Evolutionary conservation across 495 filamentous ascomycete species (phyloP), one percentile per base, ranked within the genome.

Genomic region (Daldinia bambusicola): DNA sequence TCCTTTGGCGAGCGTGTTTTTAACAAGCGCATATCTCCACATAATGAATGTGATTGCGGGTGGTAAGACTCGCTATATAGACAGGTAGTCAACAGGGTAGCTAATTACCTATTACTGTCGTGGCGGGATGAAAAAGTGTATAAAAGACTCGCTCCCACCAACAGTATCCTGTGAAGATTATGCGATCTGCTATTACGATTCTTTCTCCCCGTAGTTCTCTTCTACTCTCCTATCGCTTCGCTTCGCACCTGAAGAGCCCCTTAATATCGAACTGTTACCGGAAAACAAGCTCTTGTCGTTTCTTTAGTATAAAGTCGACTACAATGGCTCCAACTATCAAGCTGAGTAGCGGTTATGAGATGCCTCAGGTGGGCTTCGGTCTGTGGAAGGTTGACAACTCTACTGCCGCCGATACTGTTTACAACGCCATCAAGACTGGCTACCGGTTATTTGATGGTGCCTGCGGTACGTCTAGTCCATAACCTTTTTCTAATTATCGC

Each of bases 361-460:
- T 97, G 93, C 93, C 93, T 76, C 86, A 92, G 77, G 92, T 97
- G 76, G 93, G 93, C 79, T 86, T 87, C 75, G 89, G 89, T 66
- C 86, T 96, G 53, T 97, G 93, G 93, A 97, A 95, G 84, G 91
- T 96, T 72, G 89, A 89, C 81, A 93, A 91, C 67, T 86, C 88
- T 38, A 90, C 88, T 56, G 89, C 87, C 76, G 88, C 93, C 74
- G 90, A 95, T 74, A 89, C 87, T 71, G 89, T 97, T 71, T 95
- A 96, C 84, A 88, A 94, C 64, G 93, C 93, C 74, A 95, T 97
- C 84, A 95, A 95, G 82, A 82, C 88, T 32, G 93, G 93, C 30
- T 97, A 97, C 83, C 86, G 93, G 63, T 85, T 94, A 38, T 93
- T 96, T 69, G 93, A 97, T 70, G 93, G 93, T 70, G 93, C 93